phyloP scores from a whole-genome alignment of 2,329 filamentous ascomycete genomes.

The Penicillium sp. region DNA sequence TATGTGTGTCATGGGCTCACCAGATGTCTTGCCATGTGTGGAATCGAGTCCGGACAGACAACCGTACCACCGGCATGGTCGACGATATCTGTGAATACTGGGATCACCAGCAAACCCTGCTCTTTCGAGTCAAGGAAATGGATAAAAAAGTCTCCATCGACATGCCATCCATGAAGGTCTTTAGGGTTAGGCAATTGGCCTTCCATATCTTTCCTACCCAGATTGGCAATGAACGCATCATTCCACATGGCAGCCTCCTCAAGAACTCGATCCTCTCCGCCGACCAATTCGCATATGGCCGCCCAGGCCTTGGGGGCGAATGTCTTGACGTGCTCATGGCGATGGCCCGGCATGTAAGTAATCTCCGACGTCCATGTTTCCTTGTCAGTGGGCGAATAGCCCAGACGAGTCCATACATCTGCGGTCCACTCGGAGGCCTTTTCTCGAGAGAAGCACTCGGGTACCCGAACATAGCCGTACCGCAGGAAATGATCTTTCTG shows the following conservation, averaged over 20 bases:
- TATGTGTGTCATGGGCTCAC: slow-evolving; percentile 19
- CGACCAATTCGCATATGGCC: slow-evolving; percentile 63
- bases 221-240: slow-evolving; percentile 66
- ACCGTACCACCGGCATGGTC: slow-evolving; percentile 61
- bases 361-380: slow-evolving; percentile 61
- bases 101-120: slow-evolving; percentile 65
- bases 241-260: slow-evolving; percentile 55
- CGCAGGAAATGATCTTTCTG: slow-evolving; percentile 53
- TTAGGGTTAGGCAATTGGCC: slow-evolving; percentile 49
- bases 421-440: slow-evolving; percentile 47
- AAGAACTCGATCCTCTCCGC: slow-evolving; percentile 55
- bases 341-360: slow-evolving; percentile 62
- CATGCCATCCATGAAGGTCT: slow-evolving; percentile 60
- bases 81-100: slow-evolving; percentile 62
- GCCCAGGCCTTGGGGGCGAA: slow-evolving; percentile 65
- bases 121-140: slow-evolving; percentile 69
- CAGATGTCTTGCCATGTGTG: slow-evolving; percentile 55
- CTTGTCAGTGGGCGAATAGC: slow-evolving; percentile 61
- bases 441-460: slow-evolving; percentile 48
- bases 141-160: slow-evolving; percentile 69
- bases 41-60: slow-evolving; percentile 59
- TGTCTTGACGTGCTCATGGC: slow-evolving; percentile 48
- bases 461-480: slow-evolving; percentile 54
- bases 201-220: slow-evolving; percentile 55
- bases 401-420: slow-evolving; percentile 61